These are phyloP conservation scores for Pichia cephalocereana DNA, from an alignment of 805 yeast genomes.

Conservation along the genomic window DNA sequence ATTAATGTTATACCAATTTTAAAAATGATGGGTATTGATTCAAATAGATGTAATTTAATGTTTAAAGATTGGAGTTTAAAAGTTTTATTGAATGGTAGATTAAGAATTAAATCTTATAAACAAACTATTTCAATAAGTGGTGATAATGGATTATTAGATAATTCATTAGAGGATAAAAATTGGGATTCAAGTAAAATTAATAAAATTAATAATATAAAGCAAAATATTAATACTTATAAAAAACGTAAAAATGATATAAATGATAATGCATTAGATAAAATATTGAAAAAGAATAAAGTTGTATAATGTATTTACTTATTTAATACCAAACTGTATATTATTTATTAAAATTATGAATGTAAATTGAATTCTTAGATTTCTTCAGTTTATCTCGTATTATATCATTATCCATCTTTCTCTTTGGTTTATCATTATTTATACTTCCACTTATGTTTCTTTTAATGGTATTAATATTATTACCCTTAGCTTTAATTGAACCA, in stretches of 20 bases:
- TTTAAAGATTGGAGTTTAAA: constrained; percentile 51
- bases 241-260: constrained; percentile 10
- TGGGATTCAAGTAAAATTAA: constrained; percentile 4
- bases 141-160: constrained; percentile 25
- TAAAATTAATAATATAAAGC: constrained; percentile 10
- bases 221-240: constrained; percentile 13
- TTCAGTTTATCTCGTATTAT: background rate
- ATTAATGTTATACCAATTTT: constrained; percentile 61
- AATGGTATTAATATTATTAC: no score
- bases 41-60: constrained; percentile 49
- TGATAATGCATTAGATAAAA: constrained; percentile 12
- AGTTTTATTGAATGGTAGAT: constrained; percentile 63
- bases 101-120: constrained; percentile 66
- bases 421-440: background rate
- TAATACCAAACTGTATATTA: background rate
- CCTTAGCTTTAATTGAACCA: background rate
- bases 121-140: constrained; percentile 62
- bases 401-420: background rate
- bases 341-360: background rate
- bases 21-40: constrained; percentile 61
- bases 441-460: background rate
- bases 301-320: background rate
- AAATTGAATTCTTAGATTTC: constrained; percentile 1
- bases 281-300: constrained; percentile 10
- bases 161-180: constrained; percentile 16